These are phyloP conservation scores for Phallus indusiatus DNA, from an alignment of 768 basidiomycete genomes.

Conservation along the genomic window DNA sequence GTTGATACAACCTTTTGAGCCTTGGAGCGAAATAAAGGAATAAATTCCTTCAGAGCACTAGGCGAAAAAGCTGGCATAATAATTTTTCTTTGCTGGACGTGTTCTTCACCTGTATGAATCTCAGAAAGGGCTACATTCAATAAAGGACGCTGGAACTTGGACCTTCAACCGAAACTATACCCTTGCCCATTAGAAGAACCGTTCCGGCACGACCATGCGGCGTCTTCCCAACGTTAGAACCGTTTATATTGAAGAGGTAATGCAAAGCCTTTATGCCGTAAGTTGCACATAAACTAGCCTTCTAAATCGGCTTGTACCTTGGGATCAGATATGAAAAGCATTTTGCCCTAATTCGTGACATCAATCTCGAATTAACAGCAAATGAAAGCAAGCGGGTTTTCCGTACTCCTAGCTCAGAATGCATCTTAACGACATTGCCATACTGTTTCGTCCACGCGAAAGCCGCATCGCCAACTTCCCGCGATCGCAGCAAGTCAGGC, in stretches of 20 bases:
- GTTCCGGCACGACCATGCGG: neutral
- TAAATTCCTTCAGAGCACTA: conserved; percentile 17
- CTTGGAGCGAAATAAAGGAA: conserved; percentile 17
- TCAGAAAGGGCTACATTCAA: neutral
- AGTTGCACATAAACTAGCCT: conserved; percentile 31
- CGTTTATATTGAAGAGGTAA: conserved; percentile 31
- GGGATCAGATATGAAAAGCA: neutral
- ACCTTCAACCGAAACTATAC: conserved; percentile 15
- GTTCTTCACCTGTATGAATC: conserved; percentile 12
- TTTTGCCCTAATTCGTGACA: neutral
- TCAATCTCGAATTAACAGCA: neutral
- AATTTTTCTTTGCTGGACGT: conserved; percentile 22
- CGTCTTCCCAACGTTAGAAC: conserved; percentile 33
- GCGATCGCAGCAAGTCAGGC: neutral
- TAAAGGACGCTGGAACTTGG: neutral
- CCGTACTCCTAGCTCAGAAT: neutral
- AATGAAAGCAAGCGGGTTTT: neutral
- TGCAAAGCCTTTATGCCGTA: conserved; percentile 23
- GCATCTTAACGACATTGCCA: neutral
- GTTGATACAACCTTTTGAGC: conserved; percentile 11
- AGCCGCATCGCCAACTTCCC: neutral
- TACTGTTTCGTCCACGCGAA: conserved; percentile 2
- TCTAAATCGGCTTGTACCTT: conserved; percentile 22
- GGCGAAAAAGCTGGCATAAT: conserved; percentile 21
- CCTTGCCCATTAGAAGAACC: conserved; percentile 16